These are phyloP conservation scores for Psilocybe cubensis DNA, from an alignment of 768 basidiomycete species.

Conservation along the genomic window DNA sequence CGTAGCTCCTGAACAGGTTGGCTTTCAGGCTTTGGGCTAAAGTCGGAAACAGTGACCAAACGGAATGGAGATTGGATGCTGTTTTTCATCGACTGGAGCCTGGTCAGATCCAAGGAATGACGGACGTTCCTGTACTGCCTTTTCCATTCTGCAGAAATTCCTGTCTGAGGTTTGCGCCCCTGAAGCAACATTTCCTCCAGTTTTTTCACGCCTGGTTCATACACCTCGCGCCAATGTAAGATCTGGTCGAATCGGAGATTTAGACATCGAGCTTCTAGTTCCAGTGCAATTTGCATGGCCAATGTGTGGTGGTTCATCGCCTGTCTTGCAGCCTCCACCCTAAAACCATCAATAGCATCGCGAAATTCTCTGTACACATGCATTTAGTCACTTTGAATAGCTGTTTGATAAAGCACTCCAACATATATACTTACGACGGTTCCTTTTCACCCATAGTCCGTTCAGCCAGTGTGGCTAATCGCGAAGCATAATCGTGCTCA, in stretches of 20 bases:
- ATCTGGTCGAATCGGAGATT: conserved; percentile 17
- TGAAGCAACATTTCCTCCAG: conserved; percentile 11
- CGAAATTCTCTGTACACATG: conserved; percentile 14
- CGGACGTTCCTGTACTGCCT: conserved; percentile 21
- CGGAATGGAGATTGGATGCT: background rate
- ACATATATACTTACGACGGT: conserved; percentile 11
- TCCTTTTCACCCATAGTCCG: conserved; percentile 18
- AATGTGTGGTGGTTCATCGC: conserved; percentile 21
- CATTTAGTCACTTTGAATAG: too few species aligned
- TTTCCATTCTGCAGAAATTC: conserved; percentile 19
- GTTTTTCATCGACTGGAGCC: conserved; percentile 13
- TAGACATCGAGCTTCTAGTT: conserved; percentile 20
- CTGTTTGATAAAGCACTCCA: background rate
- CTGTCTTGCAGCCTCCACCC: conserved; percentile 20
- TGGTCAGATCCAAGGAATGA: conserved; percentile 13
- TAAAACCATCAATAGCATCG: conserved; percentile 18
- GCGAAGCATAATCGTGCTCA: conserved; percentile 22
- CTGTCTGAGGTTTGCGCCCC: conserved; percentile 2
- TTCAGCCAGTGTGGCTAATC: conserved; percentile 20
- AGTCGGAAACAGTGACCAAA: background rate
- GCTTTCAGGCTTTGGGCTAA: background rate
- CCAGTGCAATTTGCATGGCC: conserved; percentile 18
- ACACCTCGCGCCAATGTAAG: conserved; percentile 9
- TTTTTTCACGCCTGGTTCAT: conserved; percentile 14
- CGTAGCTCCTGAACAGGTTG: background rate